A percentile compares a stretch with the other conserved stretches of the same genome.
Conservation (phyloP, 73 alveolate species). For the Tetrahymena borealis region DNA sequence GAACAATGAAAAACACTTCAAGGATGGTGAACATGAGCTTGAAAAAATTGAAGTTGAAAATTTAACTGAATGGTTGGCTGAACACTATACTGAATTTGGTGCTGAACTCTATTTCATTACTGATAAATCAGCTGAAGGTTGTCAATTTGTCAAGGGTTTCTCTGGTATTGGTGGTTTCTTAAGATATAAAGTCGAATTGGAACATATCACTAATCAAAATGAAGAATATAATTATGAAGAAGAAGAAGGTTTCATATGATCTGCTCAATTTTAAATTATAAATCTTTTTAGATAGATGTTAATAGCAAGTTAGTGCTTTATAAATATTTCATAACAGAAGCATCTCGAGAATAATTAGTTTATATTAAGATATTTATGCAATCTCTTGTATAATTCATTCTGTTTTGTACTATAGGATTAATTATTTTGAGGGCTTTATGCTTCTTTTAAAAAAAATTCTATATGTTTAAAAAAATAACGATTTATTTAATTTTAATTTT, state of each 20-base stretch:
- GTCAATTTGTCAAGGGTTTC: constrained; percentile 95
- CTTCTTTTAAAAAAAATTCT: not conserved
- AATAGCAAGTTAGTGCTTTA: not conserved
- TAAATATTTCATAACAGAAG: not conserved
- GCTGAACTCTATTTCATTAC: constrained; percentile 92
- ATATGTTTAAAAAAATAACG: not conserved
- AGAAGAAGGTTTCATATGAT: constrained; percentile 54
- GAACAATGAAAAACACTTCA: constrained; percentile 52
- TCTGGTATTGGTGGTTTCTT: constrained; percentile 98
- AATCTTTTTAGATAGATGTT: not conserved
- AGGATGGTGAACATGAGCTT: constrained; percentile 75
- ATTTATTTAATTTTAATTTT: not conserved
- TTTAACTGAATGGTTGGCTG: constrained; percentile 93
- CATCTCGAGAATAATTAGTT: not conserved
- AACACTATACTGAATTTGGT: constrained; percentile 85
- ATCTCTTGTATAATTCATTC: not conserved
- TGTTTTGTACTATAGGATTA: not conserved
- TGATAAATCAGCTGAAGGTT: constrained; percentile 96
- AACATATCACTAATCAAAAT: constrained; percentile 39
- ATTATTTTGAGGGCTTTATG: not conserved
- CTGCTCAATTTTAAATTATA: no score
- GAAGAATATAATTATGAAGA: constrained; percentile 52
- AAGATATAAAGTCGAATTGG: constrained; percentile 87
- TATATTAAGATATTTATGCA: not conserved
- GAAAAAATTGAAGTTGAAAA: constrained; percentile 72